Evolutionary conservation across 2,329 filamentous ascomycete genomes (phyloP), one percentile per base, ranked within the genome.

Genomic region (Aciculosporium take): DNA sequence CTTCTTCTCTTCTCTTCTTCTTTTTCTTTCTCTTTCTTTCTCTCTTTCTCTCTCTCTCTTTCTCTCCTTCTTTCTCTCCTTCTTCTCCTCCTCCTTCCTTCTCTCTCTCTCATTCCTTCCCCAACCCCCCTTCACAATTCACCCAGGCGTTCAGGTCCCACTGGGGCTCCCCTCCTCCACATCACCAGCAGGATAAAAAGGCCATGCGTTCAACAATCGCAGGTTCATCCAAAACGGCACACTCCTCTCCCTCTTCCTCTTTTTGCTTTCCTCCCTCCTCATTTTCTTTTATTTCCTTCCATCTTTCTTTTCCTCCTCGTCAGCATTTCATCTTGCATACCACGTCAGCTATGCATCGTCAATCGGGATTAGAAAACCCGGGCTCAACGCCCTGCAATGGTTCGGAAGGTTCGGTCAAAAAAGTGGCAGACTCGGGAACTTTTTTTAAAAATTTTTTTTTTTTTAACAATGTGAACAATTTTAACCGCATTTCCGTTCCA

Each of bases 191-290:
- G 25, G 13, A n/a, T 12, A n/a, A 17, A 13, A 37, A 49, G 50
- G 46, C 53, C 52, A 50, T 52, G 45, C 51, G 46, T 58, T 57
- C 53, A 56, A 57, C 54, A 54, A 49, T 15, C 18, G 41, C 41
- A 15, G 25, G 10, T 28, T 42, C 23, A 20, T 30, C 24, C 20
- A 21, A 13, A 34, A 23, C 32, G 23, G 18, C 20, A 21, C 10
- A 23, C 9, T 21, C 9, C 21, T 13, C n/a, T 18, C 5, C 7
- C n/a, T 9, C 10, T n/a, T 27, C 4, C 7, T 7, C 25, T 37
- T 3, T 31, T 15, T 32, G 17, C n/a, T 17, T 32, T 39, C 13
- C 3, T 17, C 10, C 5, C 25, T 28, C 4, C n/a, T 29, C 15
- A 7, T 15, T 30, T 30, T 12, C 2, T 5, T 13, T 15, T n/a